Base-by-base conservation (phyloP, 108 stramenopile species). In the Nannochloropsis gaditana region DNA sequence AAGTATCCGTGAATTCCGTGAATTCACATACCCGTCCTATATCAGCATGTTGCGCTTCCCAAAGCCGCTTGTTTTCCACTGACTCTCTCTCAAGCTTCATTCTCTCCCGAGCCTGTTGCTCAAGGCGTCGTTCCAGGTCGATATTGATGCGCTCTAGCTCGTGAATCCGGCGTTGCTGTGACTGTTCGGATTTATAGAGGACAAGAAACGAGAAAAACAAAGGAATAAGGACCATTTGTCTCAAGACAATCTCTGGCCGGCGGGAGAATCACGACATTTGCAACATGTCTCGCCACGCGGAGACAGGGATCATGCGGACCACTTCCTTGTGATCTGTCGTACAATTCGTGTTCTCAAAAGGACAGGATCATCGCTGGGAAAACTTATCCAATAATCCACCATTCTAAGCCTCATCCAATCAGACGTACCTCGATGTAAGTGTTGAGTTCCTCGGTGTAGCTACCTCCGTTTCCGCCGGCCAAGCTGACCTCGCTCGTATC, bases 51-150 rank as follows among this genome's bases (percentile, higher is more conserved):
- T 73, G 59, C n/a, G 59, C 59, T n/a, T 73, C 59, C 59, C 59
- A 73, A n/a, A n/a, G 19, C 59, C 59, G 59, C 2, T 73, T 73
- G 2, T 73, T 73, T n/a, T 73, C 59, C 59, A 73, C 59, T 15
- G 59, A 73, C 59, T 73, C 59, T n/a, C 59, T 73, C 59, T 73
- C 59, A 73, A 73, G 59, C 59, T 73, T 73, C 59, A 73, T 73
- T n/a, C 59, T 73, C 59, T 73, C 59, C 19, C 59, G 59, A 6
- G 59, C 59, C n/a, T 73, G 59, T 6, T 73, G 59, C 59, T 73
- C 59, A n/a, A 73, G 59, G 59, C 59, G 59, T 15, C 59, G 59
- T 8, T 73, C 59, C 3, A 73, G 59, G 8, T 73, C 59, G 3
- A 73, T 73, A n/a, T 73, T 73, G 8, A 73, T 73, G 19, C 59